Conservation (phyloP, 1,139 yeast species). For the Taphrina pruni region DNA sequence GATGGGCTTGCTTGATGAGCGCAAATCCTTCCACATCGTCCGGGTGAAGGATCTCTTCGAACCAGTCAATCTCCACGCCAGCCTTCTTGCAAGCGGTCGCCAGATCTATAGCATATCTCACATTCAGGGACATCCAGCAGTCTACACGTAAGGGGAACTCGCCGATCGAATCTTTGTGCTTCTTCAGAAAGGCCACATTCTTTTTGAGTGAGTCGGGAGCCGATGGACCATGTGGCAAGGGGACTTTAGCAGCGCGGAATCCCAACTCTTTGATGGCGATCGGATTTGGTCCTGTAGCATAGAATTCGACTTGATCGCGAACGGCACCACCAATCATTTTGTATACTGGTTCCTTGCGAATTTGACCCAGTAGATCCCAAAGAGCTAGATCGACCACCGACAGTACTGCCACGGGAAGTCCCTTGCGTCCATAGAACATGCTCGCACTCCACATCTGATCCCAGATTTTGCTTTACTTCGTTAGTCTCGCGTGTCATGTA, state of each 20-base stretch:
- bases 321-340: constrained; percentile 61
- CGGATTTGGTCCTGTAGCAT: constrained; percentile 59
- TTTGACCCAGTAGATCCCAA: constrained; percentile 60
- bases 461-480: constrained; percentile 51
- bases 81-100: constrained; percentile 53
- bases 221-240: constrained; percentile 60
- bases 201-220: constrained; percentile 58
- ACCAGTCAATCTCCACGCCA: constrained; percentile 60
- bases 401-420: constrained; percentile 58
- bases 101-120: constrained; percentile 58
- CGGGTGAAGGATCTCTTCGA: constrained; percentile 60
- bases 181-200: constrained; percentile 57
- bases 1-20: constrained; percentile 57
- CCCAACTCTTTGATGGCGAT: constrained; percentile 58
- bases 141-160: constrained; percentile 62
- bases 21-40: constrained; percentile 60
- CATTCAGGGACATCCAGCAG: constrained; percentile 60
- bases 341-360: constrained; percentile 59
- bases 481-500: background rate
- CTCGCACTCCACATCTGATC: constrained; percentile 60
- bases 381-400: constrained; percentile 58
- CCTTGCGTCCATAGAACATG: constrained; percentile 61
- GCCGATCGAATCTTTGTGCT: constrained; percentile 57
- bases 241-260: constrained; percentile 61
- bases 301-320: constrained; percentile 56